Base-by-base conservation (phyloP, 1,284 basidiomycete species). In the Ceratobasidium sp. region DNA sequence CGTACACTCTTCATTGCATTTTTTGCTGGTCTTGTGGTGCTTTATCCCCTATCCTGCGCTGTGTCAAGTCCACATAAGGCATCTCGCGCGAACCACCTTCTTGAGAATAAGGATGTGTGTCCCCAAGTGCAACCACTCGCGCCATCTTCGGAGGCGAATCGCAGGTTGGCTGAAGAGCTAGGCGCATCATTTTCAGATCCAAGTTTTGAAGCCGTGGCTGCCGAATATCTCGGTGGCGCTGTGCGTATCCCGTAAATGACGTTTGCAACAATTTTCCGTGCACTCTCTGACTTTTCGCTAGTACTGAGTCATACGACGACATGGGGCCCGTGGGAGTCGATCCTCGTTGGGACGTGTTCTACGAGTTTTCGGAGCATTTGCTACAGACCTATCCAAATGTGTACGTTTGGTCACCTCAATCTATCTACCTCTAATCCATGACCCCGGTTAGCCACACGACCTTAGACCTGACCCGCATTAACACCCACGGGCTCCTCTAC, bases 401-500 rank as follows among this genome's bases (percentile, higher is more conserved):
- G n/a, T 45, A 24, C 31, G 24, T 36, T 64, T 33, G 29, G 17
- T 31, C 27, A 29, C 22, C 41, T 6, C 9, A 17, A 29, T 67
- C n/a, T n/a, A n/a, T n/a, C n/a, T n/a, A n/a, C n/a, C n/a, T n/a
- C n/a, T n/a, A n/a, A n/a, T n/a, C n/a, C n/a, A n/a, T n/a, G n/a
- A n/a, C n/a, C n/a, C n/a, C n/a, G n/a, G n/a, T n/a, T n/a, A 90
- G 89, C 1, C 89, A 91, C 78, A 78, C 86, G 24, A 83, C 83
- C 19, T 83, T 91, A 2, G 81, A 85, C 33, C 79, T 89, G 65
- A 87, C 86, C 0, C 86, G 88, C 76, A 87, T 93, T 76, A 89
- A 91, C 78, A 88, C 88, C 0, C 89, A 89, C 75, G 92, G 89
- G 0, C 81, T 93, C 19, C 83, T 93, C 0, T 92, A 87, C 78